Conservation (phyloP, 202 grass and related monocot species). For the Panicum virgatum region DNA sequence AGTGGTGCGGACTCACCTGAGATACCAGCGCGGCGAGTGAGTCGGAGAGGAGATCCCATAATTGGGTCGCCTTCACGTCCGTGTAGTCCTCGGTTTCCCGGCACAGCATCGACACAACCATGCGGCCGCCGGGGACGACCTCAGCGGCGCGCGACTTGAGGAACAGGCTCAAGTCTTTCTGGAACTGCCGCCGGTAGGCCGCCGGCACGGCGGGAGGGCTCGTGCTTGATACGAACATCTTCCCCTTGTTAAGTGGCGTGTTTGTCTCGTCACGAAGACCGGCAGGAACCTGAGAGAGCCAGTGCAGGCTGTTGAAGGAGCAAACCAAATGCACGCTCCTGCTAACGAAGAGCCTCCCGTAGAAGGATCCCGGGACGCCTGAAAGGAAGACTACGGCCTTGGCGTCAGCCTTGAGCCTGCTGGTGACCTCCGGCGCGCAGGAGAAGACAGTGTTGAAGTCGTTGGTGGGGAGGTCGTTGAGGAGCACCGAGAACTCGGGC, state of each 20-base stretch:
- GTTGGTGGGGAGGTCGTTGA: conserved; percentile 93
- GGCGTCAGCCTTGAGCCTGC: conserved; percentile 46
- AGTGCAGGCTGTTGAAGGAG: conserved; percentile 89
- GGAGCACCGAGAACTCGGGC: conserved; percentile 90
- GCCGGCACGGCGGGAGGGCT: conserved; percentile 52
- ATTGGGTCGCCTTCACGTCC: conserved; percentile 51
- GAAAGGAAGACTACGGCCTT: conserved; percentile 66
- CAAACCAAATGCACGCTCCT: conserved; percentile 77
- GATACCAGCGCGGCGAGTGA: conserved; percentile 67
- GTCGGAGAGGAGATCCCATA: conserved; percentile 86
- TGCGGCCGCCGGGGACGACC: conserved; percentile 60
- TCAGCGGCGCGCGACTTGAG: conserved; percentile 80
- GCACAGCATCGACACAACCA: conserved; percentile 78
- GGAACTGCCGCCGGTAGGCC: conserved; percentile 79
- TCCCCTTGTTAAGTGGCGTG: conserved; percentile 66
- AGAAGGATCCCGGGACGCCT: conserved; percentile 83
- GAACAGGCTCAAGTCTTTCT: conserved; percentile 78
- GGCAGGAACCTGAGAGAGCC: conserved; percentile 79
- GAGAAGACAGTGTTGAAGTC: conserved; percentile 90
- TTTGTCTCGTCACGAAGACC: conserved; percentile 1
- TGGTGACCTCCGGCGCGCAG: conserved; percentile 59
- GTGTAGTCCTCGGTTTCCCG: conserved; percentile 44
- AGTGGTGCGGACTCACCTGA: conserved; percentile 38
- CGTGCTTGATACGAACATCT: conserved; percentile 77
- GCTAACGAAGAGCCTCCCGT: conserved; percentile 70